Evolutionary conservation across 257 asterid genomes (phyloP).

Genomic region (Petunia secreta): DNA sequence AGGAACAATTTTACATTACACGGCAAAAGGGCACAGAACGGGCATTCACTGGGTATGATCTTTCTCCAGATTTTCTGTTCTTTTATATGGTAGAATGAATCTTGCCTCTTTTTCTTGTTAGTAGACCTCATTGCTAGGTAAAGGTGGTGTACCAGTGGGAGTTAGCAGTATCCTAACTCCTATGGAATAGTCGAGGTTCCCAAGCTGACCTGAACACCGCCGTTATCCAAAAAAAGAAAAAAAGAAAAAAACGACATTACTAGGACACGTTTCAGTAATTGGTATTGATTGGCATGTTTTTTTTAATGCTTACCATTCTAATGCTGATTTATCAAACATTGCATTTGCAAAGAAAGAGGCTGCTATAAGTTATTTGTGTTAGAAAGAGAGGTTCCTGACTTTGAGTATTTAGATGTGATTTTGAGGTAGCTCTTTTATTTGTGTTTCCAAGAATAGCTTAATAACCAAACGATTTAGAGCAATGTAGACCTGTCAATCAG

Average conservation of each 20-base stretch:
- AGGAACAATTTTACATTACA: conserved; percentile 71
- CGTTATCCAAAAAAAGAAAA: no score
- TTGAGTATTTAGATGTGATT: neutral
- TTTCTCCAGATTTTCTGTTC: conserved; percentile 19
- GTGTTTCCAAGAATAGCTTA: neutral
- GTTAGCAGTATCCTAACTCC: no score
- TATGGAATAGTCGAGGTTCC: no score
- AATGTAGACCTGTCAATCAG: neutral
- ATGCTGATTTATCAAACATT: neutral
- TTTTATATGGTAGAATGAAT: neutral
- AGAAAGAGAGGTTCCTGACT: neutral
- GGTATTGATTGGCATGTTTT: neutral
- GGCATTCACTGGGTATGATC: conserved; percentile 84
- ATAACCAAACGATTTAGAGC: neutral
- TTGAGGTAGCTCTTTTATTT: neutral
- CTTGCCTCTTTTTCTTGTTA: neutral
- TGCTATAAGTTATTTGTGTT: neutral
- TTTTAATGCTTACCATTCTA: neutral
- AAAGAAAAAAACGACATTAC: neutral
- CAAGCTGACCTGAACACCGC: no score
- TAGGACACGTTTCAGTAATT: neutral
- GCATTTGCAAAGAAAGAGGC: neutral
- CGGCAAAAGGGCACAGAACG: conserved; percentile 96
- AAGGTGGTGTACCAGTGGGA: no score
- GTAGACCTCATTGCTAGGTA: neutral